Evolutionary conservation across 805 yeast genomes (phyloP).

Genomic region (Danielia reshetovae): DNA sequence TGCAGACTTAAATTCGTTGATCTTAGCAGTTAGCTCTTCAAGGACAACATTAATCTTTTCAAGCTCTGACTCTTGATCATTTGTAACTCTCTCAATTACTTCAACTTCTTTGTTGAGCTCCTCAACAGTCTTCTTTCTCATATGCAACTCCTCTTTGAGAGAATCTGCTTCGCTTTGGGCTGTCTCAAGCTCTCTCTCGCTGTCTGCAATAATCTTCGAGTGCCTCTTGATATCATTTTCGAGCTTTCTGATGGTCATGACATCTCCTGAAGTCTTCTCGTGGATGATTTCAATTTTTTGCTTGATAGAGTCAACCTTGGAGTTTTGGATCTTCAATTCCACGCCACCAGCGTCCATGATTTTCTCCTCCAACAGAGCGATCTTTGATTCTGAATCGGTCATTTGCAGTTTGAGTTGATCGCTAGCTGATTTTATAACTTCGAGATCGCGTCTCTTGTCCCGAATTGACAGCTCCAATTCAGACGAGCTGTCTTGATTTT

Average conservation of each 20-base stretch:
- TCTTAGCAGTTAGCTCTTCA: slow-evolving; percentile 39
- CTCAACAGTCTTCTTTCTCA: slow-evolving; percentile 15
- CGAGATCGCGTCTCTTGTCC: slow-evolving; percentile 17
- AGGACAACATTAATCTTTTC: slow-evolving; percentile 28
- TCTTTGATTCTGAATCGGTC: slow-evolving; percentile 49
- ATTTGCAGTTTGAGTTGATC: slow-evolving; percentile 49
- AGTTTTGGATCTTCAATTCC: slow-evolving; percentile 69
- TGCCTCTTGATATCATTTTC: slow-evolving; percentile 61
- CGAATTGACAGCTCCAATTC: slow-evolving; percentile 39
- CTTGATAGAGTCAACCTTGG: slow-evolving; percentile 72
- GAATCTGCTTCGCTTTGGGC: slow-evolving; percentile 23
- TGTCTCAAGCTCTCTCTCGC: slow-evolving; percentile 42
- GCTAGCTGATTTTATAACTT: slow-evolving; percentile 15
- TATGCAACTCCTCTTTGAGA: slow-evolving; percentile 28
- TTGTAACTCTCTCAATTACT: slow-evolving; percentile 28
- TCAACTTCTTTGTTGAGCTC: slow-evolving; percentile 14
- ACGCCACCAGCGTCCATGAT: slow-evolving; percentile 93
- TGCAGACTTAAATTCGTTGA: slow-evolving; percentile 55
- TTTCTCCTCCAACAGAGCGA: slow-evolving; percentile 62
- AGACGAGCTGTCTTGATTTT: slow-evolving; percentile 22
- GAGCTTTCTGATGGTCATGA: slow-evolving; percentile 53
- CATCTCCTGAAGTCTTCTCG: slow-evolving; percentile 55
- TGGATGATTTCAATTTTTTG: slow-evolving; percentile 60
- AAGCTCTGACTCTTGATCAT: slow-evolving; percentile 36
- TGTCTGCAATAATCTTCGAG: slow-evolving; percentile 42